Percentiles rank a stretch among this genome's conserved stretches.
Evolutionary conservation across 148 eudicot genomes (phyloP).

Genomic region (Selenicereus undatus): DNA sequence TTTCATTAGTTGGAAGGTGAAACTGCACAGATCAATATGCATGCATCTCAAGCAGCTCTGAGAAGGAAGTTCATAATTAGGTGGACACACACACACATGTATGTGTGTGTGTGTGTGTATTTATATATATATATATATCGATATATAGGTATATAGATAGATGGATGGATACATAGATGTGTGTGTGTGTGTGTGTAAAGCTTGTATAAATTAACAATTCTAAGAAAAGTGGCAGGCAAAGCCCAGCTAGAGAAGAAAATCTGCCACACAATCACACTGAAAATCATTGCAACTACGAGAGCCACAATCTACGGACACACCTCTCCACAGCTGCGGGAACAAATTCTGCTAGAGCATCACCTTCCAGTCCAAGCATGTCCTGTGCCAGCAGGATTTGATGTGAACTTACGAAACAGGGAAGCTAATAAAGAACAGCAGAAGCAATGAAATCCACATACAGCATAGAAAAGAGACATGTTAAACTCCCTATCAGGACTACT

Average conservation of each 20-base stretch:
- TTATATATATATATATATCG: too few species aligned
- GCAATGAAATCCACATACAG: conserved; percentile 43
- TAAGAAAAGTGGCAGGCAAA: not conserved
- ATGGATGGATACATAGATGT: too few species aligned
- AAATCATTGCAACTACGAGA: not conserved
- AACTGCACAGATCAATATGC: not conserved
- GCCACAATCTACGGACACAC: conserved; percentile 31
- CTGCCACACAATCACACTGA: not conserved
- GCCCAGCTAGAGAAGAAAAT: not conserved
- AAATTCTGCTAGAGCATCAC: conserved; percentile 58
- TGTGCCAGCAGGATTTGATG: conserved; percentile 24
- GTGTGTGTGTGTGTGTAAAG: too few species aligned
- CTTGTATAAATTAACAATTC: too few species aligned
- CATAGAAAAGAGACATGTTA: conserved; percentile 69
- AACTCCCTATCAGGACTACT: conserved; percentile 61
- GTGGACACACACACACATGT: not conserved
- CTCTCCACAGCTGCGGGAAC: conserved; percentile 67
- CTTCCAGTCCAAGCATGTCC: conserved; percentile 93
- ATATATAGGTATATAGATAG: too few species aligned
- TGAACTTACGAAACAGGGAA: conserved; percentile 2
- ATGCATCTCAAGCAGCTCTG: not conserved
- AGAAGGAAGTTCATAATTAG: not conserved
- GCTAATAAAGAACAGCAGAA: conserved; percentile 10
- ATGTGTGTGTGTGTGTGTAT: too few species aligned
- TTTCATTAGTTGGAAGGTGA: not conserved